Percentiles rank a stretch among this genome's conserved stretches.
Evolutionary conservation across 2,329 filamentous ascomycete species (phyloP).

Genomic region (Fusarium sp.): DNA sequence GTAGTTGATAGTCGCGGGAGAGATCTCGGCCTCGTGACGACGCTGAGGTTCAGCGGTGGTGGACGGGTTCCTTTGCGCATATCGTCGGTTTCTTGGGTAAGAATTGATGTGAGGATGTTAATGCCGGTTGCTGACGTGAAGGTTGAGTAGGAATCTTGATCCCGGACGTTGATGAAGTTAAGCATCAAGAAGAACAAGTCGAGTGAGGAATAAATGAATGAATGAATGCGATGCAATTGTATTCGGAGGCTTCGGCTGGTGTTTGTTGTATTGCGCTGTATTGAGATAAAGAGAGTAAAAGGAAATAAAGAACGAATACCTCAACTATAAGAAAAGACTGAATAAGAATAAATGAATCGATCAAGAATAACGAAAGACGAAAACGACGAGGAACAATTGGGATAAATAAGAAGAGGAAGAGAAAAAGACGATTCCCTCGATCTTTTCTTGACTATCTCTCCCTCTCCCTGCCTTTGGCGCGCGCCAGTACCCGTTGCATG

Average conservation of each 20-base stretch:
- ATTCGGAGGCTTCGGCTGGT: slow-evolving; percentile 22
- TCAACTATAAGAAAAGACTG: slow-evolving; percentile 6
- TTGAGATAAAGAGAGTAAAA: slow-evolving; percentile 5
- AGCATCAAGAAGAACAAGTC: slow-evolving; percentile 38
- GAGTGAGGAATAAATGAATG: background rate
- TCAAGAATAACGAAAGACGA: slow-evolving; percentile 18
- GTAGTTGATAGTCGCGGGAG: slow-evolving; percentile 45
- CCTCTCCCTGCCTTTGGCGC: slow-evolving; percentile 28
- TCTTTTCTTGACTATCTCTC: slow-evolving; percentile 1
- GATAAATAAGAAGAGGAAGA: slow-evolving; percentile 20
- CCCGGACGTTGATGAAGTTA: slow-evolving; percentile 26
- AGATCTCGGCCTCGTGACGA: slow-evolving; percentile 43
- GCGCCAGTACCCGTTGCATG: slow-evolving; percentile 26
- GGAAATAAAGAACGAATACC: slow-evolving; percentile 23
- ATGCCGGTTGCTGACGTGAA: slow-evolving; percentile 34
- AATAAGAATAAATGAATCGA: slow-evolving; percentile 16
- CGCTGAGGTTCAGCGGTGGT: slow-evolving; percentile 53
- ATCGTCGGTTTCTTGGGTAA: slow-evolving; percentile 24
- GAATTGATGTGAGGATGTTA: slow-evolving; percentile 22
- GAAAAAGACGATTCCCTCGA: slow-evolving; percentile 21
- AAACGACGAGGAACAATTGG: slow-evolving; percentile 7
- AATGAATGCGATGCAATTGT: slow-evolving; percentile 7
- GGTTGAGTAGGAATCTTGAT: slow-evolving; percentile 33
- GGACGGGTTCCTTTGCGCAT: slow-evolving; percentile 52
- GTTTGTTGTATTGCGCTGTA: slow-evolving; percentile 10